Evolutionary conservation across 2,329 filamentous ascomycete genomes (phyloP).

Genomic region (Acrodontium crateriforme): DNA sequence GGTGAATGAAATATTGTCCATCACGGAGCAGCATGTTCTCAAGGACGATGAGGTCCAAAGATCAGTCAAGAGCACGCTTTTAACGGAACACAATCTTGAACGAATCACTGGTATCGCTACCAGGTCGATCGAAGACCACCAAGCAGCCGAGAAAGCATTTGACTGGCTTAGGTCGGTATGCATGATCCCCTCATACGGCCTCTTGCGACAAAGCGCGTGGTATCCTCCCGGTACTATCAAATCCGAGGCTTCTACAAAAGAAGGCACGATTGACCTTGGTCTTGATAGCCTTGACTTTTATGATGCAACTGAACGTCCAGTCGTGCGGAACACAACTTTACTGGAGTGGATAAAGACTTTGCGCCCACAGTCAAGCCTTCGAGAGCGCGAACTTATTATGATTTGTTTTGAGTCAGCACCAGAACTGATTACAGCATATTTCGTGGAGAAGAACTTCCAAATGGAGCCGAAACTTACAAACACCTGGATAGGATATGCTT

Average conservation of each 20-base stretch:
- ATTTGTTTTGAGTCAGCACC: slow-evolving; percentile 69
- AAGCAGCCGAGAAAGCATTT: slow-evolving; percentile 57
- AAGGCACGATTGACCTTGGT: slow-evolving; percentile 43
- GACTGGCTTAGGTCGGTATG: slow-evolving; percentile 63
- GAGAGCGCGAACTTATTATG: slow-evolving; percentile 69
- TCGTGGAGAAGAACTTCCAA: slow-evolving; percentile 64
- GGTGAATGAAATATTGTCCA: slow-evolving; percentile 59
- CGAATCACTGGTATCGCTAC: slow-evolving; percentile 44
- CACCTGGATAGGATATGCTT: slow-evolving; percentile 88
- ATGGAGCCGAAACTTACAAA: slow-evolving; percentile 86
- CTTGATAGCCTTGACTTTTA: slow-evolving; percentile 58
- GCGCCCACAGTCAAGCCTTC: slow-evolving; percentile 66
- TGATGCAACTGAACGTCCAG: slow-evolving; percentile 42
- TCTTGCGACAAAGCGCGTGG: slow-evolving; percentile 66
- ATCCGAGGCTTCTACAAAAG: slow-evolving; percentile 4
- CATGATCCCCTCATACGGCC: slow-evolving; percentile 57
- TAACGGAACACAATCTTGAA: slow-evolving; percentile 27
- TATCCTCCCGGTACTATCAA: slow-evolving; percentile 54
- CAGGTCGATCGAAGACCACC: slow-evolving; percentile 30
- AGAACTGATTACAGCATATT: slow-evolving; percentile 80
- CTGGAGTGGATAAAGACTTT: slow-evolving; percentile 67
- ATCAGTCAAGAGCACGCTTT: slow-evolving; percentile 45
- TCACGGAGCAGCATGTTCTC: slow-evolving; percentile 56
- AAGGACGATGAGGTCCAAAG: slow-evolving; percentile 60
- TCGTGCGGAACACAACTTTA: slow-evolving; percentile 66